These are phyloP conservation scores for Carex cristatella DNA, from an alignment of 176 grass and related monocot genomes.

Conservation along the genomic window DNA sequence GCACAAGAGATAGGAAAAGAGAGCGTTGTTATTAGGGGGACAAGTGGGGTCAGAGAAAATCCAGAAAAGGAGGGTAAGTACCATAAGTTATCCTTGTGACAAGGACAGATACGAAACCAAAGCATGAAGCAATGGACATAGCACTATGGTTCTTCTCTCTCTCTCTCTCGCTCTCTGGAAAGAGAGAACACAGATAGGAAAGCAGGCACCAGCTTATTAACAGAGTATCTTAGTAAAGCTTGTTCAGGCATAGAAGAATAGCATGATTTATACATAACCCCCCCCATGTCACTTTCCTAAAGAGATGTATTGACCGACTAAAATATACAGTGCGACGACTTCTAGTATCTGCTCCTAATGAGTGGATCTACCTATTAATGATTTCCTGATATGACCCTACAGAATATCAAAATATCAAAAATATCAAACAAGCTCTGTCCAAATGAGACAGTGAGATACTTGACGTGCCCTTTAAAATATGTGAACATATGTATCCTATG, in stretches of 20 bases:
- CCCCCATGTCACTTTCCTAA: background rate
- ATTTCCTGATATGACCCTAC: background rate
- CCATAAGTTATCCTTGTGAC: constrained; percentile 11
- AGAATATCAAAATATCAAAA: background rate
- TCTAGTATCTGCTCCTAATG: background rate
- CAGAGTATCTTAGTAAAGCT: constrained; percentile 1
- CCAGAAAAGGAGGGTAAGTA: constrained; percentile 18
- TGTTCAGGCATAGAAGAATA: background rate
- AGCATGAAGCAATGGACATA: constrained; percentile 24
- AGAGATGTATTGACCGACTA: background rate
- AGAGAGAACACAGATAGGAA: background rate
- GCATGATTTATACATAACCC: background rate
- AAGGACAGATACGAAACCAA: constrained; percentile 27
- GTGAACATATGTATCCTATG: background rate
- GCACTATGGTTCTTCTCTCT: background rate
- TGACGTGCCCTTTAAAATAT: background rate
- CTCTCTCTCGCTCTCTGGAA: background rate
- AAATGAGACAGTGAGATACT: background rate
- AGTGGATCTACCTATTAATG: background rate
- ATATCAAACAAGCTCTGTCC: background rate
- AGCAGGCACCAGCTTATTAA: background rate
- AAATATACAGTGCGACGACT: background rate
- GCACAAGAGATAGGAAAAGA: background rate
- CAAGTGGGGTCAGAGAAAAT: constrained; percentile 7
- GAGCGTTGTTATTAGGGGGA: background rate